Evolutionary conservation across 2,329 filamentous ascomycete genomes (phyloP), one percentile per base, ranked within the genome.

Genomic region (Sphaerostilbella broomeana): DNA sequence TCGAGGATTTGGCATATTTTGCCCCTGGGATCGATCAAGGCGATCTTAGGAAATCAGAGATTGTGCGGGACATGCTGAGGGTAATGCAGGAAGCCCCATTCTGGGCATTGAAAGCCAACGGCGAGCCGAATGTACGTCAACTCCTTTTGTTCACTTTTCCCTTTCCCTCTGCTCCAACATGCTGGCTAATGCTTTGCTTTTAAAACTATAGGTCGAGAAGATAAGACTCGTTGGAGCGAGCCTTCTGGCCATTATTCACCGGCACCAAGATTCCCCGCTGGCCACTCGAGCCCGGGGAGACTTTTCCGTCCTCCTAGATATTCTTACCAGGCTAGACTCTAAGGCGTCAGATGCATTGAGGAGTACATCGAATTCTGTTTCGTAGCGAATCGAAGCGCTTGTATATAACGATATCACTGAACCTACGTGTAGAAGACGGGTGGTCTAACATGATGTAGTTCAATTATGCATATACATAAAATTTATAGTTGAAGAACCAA

Each of bases 261-360:
- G 57, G 5, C 60, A 64, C 43, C 51, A 58, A 24, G 51, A 51
- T 4, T 64, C 62, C 4, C 57, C 59, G 0, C 53, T 68, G 2
- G 58, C 60, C 2, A 42, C 57, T 1, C 52, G 65, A 12, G 65
- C 65, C 4, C 54, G 59, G 1, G 48, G 53, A 12, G 63, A 68
- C 17, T 65, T 68, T 32, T 47, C 51, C 1, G 55, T 66, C 2
- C 50, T 68, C 2, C 51, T 68, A 1, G 63, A 68, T 39, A 51
- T 68, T 6, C 47, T 68, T 20, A 60, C 64, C 3, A 50, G 61
- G 11, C 47, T 68, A 5, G 63, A 68, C 29, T 67, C 64, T 0
- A 67, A 64, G 34, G 64, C 65, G 3, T 68, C 64, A 1, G 62
- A 67, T 50, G 58, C 63, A 1, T 46, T 68, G 4, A 54, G 55